Conservation (phyloP, 1,284 basidiomycete genomes). For the Boletus sp. region DNA sequence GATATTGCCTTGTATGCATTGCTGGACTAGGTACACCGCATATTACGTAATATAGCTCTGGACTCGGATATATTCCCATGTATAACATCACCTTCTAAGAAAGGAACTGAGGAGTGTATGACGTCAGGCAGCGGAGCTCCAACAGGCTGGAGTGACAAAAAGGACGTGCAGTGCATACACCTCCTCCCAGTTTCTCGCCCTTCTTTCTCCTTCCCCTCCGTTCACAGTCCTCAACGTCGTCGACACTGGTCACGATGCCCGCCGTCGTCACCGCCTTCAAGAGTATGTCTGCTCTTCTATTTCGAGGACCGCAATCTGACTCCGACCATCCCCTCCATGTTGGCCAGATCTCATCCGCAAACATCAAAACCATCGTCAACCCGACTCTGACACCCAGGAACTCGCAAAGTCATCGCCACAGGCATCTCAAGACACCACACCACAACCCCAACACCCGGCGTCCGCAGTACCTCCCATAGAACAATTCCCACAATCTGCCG, state of each 20-base stretch:
- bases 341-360: slow-evolving; percentile 78
- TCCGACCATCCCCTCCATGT: slow-evolving; percentile 18
- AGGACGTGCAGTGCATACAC: slow-evolving; percentile 22
- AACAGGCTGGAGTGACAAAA: slow-evolving; percentile 32
- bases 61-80: neutral
- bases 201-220: slow-evolving; percentile 1
- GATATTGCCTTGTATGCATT: no score
- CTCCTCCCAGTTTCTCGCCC: slow-evolving; percentile 8
- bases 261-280: slow-evolving; percentile 69
- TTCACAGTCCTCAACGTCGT: slow-evolving; percentile 4
- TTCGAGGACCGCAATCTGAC: slow-evolving; percentile 15
- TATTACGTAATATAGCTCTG: slow-evolving; percentile 1
- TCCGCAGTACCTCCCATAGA: slow-evolving; percentile 27
- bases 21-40: no score
- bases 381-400: slow-evolving; percentile 33
- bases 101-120: slow-evolving; percentile 19
- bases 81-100: slow-evolving; percentile 6
- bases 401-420: slow-evolving; percentile 30
- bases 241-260: slow-evolving; percentile 23
- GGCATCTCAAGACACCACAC: slow-evolving; percentile 30
- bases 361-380: slow-evolving; percentile 51
- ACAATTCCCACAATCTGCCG: slow-evolving; percentile 34
- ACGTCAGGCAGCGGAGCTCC: slow-evolving; percentile 35
- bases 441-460: slow-evolving; percentile 28
- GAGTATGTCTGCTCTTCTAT: slow-evolving; percentile 41